Conservation (phyloP, 1,139 yeast genomes). For the Groenewaldozyma sp. region DNA sequence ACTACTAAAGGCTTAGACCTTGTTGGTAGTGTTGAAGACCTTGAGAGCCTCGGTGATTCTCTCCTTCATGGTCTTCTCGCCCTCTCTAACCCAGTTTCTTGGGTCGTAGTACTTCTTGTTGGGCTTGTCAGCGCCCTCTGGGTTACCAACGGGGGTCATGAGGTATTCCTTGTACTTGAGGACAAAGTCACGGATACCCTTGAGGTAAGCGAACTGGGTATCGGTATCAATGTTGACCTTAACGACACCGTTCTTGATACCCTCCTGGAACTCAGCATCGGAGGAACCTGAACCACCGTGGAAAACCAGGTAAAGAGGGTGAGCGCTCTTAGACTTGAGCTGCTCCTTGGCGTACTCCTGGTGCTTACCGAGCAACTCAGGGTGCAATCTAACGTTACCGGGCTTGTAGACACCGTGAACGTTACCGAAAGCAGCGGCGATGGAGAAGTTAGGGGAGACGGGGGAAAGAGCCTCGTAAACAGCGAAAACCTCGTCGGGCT, state of each 20-base stretch:
- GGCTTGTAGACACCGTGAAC: conserved; percentile 99
- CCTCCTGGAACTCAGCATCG: conserved; percentile 84
- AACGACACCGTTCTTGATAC: conserved; percentile 89
- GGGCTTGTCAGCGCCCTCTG: conserved; percentile 98
- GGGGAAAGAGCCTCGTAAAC: conserved; percentile 86
- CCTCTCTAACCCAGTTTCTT: conserved; percentile 99
- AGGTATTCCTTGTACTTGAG: conserved; percentile 94
- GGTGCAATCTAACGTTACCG: conserved; percentile 92
- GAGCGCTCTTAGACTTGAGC: conserved; percentile 42
- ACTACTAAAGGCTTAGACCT: conserved; percentile 18
- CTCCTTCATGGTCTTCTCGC: conserved; percentile 94
- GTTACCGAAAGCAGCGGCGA: conserved; percentile 99
- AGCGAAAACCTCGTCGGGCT: conserved; percentile 88
- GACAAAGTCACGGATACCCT: conserved; percentile 95
- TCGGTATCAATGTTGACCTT: conserved; percentile 99
- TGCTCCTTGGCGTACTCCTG: conserved; percentile 69
- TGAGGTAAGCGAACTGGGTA: conserved; percentile 95
- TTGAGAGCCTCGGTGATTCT: conserved; percentile 80
- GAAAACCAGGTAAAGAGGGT: conserved; percentile 96
- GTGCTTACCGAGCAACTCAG: conserved; percentile 92
- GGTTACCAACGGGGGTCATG: conserved; percentile 88
- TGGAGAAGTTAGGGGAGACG: conserved; percentile 95
- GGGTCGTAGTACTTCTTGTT: conserved; percentile 97
- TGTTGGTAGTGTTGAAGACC: conserved; percentile 52
- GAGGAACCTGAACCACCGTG: conserved; percentile 99